These are phyloP conservation scores for barley (Hordeum vulgare) DNA, from an alignment of 176 grass and related monocot genomes.

Conservation along the genomic window DNA sequence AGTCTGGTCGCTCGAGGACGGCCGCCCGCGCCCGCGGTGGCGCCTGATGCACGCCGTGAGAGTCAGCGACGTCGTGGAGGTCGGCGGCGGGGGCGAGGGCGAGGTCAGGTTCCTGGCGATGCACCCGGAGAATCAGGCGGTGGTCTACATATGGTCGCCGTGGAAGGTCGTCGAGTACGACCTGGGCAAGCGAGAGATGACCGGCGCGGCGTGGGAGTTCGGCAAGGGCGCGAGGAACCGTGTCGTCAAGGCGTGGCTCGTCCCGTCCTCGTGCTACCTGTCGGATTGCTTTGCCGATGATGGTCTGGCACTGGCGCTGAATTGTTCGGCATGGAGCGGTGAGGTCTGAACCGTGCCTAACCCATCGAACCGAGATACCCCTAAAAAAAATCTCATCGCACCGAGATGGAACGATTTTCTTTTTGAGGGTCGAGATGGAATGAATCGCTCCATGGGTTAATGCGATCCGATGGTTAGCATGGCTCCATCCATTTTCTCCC, in stretches of 20 bases:
- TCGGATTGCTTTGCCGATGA: slow-evolving; percentile 26
- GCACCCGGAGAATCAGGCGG: slow-evolving; percentile 51
- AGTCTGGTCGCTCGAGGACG: slow-evolving; percentile 36
- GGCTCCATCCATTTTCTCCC: too few relatives aligned
- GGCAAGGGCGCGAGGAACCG: slow-evolving; percentile 1
- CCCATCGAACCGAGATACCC: too few relatives aligned
- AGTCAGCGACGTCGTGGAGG: not conserved
- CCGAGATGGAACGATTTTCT: too few relatives aligned
- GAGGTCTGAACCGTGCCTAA: not conserved
- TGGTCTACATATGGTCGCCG: slow-evolving; percentile 42
- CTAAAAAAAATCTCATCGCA: too few relatives aligned
- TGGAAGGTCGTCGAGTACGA: slow-evolving; percentile 46
- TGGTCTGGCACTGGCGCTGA: not conserved
- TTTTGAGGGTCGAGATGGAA: too few relatives aligned
- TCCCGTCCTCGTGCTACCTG: slow-evolving; percentile 43
- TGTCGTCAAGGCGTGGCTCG: slow-evolving; percentile 48
- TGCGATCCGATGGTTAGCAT: too few relatives aligned
- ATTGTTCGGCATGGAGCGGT: not conserved
- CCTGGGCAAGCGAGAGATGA: slow-evolving; percentile 13
- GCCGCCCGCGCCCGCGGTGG: not conserved
- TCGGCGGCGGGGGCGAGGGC: not conserved
- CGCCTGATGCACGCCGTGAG: slow-evolving; percentile 34
- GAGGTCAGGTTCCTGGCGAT: slow-evolving; percentile 43
- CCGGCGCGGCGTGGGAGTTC: slow-evolving; percentile 31
- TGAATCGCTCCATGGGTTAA: too few relatives aligned